Base-by-base conservation (phyloP, 768 basidiomycete genomes). In the Rhizopogon sp. region DNA sequence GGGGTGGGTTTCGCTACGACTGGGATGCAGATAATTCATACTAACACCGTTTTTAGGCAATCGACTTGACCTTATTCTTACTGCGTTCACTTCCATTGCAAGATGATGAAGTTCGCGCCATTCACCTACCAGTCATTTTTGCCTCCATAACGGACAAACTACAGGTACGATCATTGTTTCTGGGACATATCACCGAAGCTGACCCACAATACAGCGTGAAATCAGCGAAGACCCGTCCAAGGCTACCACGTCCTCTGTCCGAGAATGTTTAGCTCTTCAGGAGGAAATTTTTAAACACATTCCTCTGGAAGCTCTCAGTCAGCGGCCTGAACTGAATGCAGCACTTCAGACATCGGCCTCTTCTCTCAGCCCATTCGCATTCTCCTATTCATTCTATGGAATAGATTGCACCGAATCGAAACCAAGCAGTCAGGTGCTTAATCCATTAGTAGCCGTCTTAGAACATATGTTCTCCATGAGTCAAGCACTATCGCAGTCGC, bases 121-220 rank as follows among this genome's bases (percentile, higher is more conserved):
- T 93, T 29, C 92, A 96, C 68, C 71, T 94, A 10, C 94, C 96
- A 0, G 70, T 93, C 42, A 74, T 93, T 13, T 87, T 95, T 55
- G 75, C 83, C 2, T 84, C 82, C 6, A 73, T 91, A 42, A 64
- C 87, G 40, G 87, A 91, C 57, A 62, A 79, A 5, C 58, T 92
- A 35, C 72, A 81, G 58, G 92, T 93, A 67, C 68, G 78, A 49
- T 13, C 29, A 17, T 43, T 3, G 25, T n/a, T 41, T 44, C 0
- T 22, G 8, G 40, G 46, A 20, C 7, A 3, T 13, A 13, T 29
- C 14, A 8, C 33, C 9, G 46, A 9, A 20, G 55, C 56, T 59
- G 56, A 62, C 39, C 33, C 5, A 29, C 28, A 20, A 33, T 52
- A 45, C 33, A 79, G 76, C 59, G 71, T 20, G 67, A 74, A 55